Conservation (phyloP, 2,329 filamentous ascomycete genomes). For the Chaetomiaceae sp. region DNA sequence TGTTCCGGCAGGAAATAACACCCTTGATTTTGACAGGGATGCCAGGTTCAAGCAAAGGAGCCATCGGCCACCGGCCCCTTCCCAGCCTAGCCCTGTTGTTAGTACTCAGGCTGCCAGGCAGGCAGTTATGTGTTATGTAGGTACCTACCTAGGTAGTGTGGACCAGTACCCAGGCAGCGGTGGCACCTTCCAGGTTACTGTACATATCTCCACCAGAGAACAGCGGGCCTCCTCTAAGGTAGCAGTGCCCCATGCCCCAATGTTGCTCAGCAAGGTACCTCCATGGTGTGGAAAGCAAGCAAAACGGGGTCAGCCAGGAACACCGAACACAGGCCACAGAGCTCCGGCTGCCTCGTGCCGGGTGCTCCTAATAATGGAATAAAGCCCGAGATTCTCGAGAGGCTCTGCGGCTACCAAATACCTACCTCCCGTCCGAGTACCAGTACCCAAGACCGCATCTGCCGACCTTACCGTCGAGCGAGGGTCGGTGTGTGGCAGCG, state of each 20-base stretch:
- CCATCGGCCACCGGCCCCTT: not conserved
- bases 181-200: too few relatives aligned
- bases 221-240: too few relatives aligned
- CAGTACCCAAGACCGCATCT: not conserved
- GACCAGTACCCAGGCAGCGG: too few relatives aligned
- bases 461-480: not conserved
- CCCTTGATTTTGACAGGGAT: not conserved
- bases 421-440: too few relatives aligned
- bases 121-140: too few relatives aligned
- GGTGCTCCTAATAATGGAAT: slow-evolving; percentile 1
- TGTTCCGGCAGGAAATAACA: not conserved
- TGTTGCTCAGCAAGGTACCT: too few relatives aligned
- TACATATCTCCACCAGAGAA: too few relatives aligned
- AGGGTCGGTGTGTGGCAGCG: not conserved
- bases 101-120: too few relatives aligned
- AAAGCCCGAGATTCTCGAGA: slow-evolving; percentile 3
- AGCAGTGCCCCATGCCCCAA: too few relatives aligned
- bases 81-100: not conserved
- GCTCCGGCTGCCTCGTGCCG: slow-evolving; percentile 2
- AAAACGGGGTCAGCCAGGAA: too few relatives aligned
- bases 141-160: too few relatives aligned
- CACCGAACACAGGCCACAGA: not conserved
- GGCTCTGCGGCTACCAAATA: not conserved
- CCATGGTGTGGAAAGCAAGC: too few relatives aligned
- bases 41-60: not conserved